These are phyloP conservation scores for Phylloporus arenicola DNA, from an alignment of 768 basidiomycete genomes.

Conservation along the genomic window DNA sequence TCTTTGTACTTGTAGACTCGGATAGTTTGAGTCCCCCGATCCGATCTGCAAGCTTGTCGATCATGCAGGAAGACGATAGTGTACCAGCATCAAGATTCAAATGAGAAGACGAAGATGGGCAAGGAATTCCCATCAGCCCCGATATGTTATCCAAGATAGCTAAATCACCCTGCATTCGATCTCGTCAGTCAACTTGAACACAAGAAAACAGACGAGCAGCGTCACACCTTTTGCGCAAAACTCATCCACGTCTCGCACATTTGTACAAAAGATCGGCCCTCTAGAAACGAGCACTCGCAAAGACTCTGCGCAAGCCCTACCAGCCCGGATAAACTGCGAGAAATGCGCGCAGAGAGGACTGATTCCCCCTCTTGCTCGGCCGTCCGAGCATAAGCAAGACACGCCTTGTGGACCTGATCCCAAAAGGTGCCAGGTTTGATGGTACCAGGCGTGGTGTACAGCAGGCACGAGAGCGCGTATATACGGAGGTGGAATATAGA, in stretches of 20 bases:
- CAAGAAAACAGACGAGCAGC: neutral
- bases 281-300: constrained; percentile 38
- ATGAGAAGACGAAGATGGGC: constrained; percentile 3
- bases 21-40: constrained; percentile 20
- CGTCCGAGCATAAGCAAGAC: constrained; percentile 30
- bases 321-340: constrained; percentile 40
- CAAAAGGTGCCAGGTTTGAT: constrained; percentile 55
- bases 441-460: constrained; percentile 45
- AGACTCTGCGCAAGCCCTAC: constrained; percentile 36
- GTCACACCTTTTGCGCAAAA: constrained; percentile 58
- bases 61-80: constrained; percentile 1
- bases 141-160: constrained; percentile 44
- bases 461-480: constrained; percentile 42
- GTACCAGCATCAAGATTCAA: neutral
- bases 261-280: constrained; percentile 48
- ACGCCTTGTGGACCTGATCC: constrained; percentile 58
- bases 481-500: constrained; percentile 37
- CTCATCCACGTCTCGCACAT: constrained; percentile 72
- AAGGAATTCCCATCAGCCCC: constrained; percentile 31
- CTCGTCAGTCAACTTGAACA: neutral
- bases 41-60: constrained; percentile 17
- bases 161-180: constrained; percentile 41
- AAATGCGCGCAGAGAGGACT: constrained; percentile 31
- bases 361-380: constrained; percentile 25
- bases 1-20: neutral